Percentiles rank a stretch among this genome's conserved stretches.
Evolutionary conservation across 73 alveolate species (phyloP).

Genomic region (Paramecium caudatum): DNA sequence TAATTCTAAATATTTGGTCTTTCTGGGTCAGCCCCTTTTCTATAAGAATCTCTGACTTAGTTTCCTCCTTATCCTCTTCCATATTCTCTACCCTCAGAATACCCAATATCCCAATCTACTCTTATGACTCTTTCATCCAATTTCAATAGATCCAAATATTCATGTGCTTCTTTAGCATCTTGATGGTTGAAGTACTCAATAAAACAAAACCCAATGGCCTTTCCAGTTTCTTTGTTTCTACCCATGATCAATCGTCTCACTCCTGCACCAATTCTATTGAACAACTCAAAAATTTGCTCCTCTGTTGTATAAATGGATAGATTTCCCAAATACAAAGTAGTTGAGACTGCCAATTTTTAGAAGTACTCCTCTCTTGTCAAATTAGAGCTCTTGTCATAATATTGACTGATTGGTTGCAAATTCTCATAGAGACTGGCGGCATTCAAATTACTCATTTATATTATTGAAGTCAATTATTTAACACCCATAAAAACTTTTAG

Average conservation of each 20-base stretch:
- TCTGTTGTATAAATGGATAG: constrained; percentile 98
- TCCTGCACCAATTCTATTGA: constrained; percentile 95
- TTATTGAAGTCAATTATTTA: constrained; percentile 11
- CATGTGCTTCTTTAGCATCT: constrained; percentile 86
- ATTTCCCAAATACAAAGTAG: constrained; percentile 98
- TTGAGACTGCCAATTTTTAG: constrained; percentile 86
- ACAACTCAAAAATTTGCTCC: constrained; percentile 95
- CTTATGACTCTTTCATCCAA: constrained; percentile 97
- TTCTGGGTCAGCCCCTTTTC: constrained; percentile 80
- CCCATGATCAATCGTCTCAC: constrained; percentile 83
- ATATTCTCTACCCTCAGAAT: constrained; percentile 96
- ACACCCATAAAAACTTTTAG: constrained; percentile 23
- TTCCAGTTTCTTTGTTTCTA: constrained; percentile 67
- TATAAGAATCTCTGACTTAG: constrained; percentile 93
- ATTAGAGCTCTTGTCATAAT: constrained; percentile 85
- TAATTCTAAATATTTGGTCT: constrained; percentile 13
- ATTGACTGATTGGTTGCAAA: constrained; percentile 78
- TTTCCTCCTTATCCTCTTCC: constrained; percentile 99
- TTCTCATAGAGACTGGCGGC: constrained; percentile 79
- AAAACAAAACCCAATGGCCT: constrained; percentile 98
- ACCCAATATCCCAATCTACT: constrained; percentile 99
- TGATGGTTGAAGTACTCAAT: constrained; percentile 94
- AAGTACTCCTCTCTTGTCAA: constrained; percentile 84
- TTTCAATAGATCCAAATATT: constrained; percentile 61
- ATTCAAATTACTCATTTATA: constrained; percentile 68